These are phyloP conservation scores for Chimonanthus salicifolius DNA, from an alignment of 164 flowering plant genomes.

Conservation along the genomic window DNA sequence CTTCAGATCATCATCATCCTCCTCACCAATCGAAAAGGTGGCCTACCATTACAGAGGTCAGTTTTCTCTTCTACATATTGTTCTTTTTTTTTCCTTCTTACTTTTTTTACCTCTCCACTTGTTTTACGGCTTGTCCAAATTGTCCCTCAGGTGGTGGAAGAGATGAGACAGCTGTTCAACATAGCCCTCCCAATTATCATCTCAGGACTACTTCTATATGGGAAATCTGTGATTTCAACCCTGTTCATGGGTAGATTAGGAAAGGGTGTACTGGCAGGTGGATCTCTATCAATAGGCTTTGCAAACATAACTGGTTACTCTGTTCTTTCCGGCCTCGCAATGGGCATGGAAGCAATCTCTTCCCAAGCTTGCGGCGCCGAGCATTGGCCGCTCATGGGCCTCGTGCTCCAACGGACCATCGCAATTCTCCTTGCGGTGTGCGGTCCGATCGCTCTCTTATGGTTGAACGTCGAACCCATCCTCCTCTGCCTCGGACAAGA, in stretches of 20 bases:
- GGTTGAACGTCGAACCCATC: conserved; percentile 44
- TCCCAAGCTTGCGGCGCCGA: conserved; percentile 62
- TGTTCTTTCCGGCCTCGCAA: conserved; percentile 49
- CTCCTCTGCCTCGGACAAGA: conserved; percentile 42
- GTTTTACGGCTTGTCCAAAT: conserved; percentile 1
- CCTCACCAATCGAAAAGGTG: conserved; percentile 5
- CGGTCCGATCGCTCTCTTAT: conserved; percentile 48
- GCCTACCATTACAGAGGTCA: conserved; percentile 7
- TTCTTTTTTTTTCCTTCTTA: too few relatives aligned
- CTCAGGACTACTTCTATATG: conserved; percentile 42
- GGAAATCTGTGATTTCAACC: conserved; percentile 44
- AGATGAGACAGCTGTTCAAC: conserved; percentile 37
- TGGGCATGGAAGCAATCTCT: conserved; percentile 66
- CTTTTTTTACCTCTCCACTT: neutral
- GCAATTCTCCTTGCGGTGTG: conserved; percentile 28
- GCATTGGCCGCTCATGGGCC: conserved; percentile 41
- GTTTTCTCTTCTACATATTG: neutral
- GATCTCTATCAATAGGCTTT: conserved; percentile 50
- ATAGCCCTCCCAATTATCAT: conserved; percentile 47
- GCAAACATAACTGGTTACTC: conserved; percentile 74
- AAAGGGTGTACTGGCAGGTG: conserved; percentile 52
- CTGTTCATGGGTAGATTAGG: conserved; percentile 55
- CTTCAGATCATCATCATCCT: conserved; percentile 1
- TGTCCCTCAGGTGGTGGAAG: conserved; percentile 31
- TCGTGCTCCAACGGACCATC: conserved; percentile 43